Percentiles rank a stretch among this genome's conserved stretches.
Conservation (phyloP, 768 basidiomycete species). For the Epithele typhae region DNA sequence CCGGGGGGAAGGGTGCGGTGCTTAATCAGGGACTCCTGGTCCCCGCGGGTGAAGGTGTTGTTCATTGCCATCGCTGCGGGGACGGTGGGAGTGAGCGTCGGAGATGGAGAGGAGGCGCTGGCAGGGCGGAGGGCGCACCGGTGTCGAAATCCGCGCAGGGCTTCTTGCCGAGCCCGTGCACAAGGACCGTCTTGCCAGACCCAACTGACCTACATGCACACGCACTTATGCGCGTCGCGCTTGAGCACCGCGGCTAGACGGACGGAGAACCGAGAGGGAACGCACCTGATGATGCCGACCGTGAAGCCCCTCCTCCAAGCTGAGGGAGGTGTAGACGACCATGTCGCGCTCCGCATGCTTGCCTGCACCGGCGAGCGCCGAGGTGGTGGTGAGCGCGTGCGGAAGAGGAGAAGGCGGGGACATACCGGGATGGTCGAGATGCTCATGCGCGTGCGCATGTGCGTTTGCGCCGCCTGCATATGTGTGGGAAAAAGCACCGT, state of each 20-base stretch:
- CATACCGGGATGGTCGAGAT: constrained; percentile 82
- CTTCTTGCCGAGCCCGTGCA: constrained; percentile 81
- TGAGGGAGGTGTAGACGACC: constrained; percentile 78
- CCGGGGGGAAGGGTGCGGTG: constrained; percentile 81
- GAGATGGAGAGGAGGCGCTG: no score
- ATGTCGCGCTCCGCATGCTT: constrained; percentile 90
- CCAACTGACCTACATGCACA: constrained; percentile 77
- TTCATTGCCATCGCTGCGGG: constrained; percentile 89
- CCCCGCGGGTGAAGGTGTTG: constrained; percentile 97
- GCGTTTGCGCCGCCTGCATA: constrained; percentile 67
- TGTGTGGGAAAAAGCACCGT: constrained; percentile 21
- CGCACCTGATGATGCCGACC: constrained; percentile 95
- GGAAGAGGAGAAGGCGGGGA: not conserved
- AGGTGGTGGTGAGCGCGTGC: no score
- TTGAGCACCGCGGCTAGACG: not conserved
- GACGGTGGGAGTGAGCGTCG: constrained; percentile 1
- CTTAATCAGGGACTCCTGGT: constrained; percentile 94
- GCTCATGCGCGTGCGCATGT: constrained; percentile 95
- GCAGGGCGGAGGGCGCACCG: constrained; percentile 44
- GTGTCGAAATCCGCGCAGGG: constrained; percentile 86
- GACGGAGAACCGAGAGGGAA: constrained; percentile 4
- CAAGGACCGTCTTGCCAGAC: constrained; percentile 94
- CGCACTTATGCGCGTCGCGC: not conserved
- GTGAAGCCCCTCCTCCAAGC: constrained; percentile 97
- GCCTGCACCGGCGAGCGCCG: constrained; percentile 42